phyloP scores from a whole-genome alignment of 352 stramenopile genomes.

The Pythium oligandrum region DNA sequence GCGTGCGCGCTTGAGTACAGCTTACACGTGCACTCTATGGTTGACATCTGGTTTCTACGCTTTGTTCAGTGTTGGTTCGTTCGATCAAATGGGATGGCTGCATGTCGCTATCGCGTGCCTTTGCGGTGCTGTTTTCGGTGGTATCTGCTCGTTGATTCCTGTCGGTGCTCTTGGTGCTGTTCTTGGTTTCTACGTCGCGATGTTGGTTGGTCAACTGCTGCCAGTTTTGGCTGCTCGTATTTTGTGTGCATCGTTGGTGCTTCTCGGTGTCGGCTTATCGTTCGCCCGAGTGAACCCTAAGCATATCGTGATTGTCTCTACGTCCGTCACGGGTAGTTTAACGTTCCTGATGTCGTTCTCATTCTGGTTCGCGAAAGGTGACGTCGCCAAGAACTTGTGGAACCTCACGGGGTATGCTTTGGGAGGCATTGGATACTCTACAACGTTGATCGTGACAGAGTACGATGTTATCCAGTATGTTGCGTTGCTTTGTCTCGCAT shows the following conservation, averaged over 20 bases:
- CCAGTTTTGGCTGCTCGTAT: conserved; percentile 53
- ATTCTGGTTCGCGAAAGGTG: conserved; percentile 55
- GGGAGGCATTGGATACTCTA: conserved; percentile 36
- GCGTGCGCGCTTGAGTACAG: conserved; percentile 44
- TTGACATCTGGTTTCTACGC: conserved; percentile 67
- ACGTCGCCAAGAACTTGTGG: conserved; percentile 65
- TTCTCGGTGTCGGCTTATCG: conserved; percentile 35
- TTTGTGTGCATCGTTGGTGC: conserved; percentile 39
- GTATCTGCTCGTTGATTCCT: conserved; percentile 58
- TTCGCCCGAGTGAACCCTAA: conserved; percentile 41
- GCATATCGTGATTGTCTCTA: conserved; percentile 63
- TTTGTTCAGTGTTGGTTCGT: conserved; percentile 41
- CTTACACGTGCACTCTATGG: conserved; percentile 56
- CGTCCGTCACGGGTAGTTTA: conserved; percentile 57
- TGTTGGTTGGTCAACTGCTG: conserved; percentile 67
- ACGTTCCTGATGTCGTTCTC: conserved; percentile 68
- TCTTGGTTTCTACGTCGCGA: conserved; percentile 57
- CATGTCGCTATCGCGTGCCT: conserved; percentile 60
- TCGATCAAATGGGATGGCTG: conserved; percentile 60
- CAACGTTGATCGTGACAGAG: conserved; percentile 48
- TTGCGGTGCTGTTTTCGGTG: conserved; percentile 67
- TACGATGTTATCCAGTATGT: conserved; percentile 63
- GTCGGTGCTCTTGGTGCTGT: conserved; percentile 51
- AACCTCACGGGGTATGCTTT: conserved; percentile 62
- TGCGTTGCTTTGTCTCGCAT: conserved; percentile 37